A percentile compares a stretch with the other conserved stretches of the same genome.
These are phyloP conservation scores for Serendipita vermifera DNA, from an alignment of 768 basidiomycete genomes.

Conservation along the genomic window DNA sequence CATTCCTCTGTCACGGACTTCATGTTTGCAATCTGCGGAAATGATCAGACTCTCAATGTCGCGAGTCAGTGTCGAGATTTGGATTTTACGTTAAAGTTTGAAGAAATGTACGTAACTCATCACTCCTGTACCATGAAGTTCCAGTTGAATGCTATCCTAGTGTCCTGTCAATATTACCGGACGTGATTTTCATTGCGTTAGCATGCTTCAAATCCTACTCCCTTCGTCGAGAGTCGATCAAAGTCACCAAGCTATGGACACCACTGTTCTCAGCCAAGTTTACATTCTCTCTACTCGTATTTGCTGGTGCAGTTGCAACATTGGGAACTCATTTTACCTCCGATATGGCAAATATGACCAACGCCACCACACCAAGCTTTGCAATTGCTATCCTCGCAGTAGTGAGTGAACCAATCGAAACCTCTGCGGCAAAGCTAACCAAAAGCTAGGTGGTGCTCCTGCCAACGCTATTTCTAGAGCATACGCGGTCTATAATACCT, in stretches of 20 bases:
- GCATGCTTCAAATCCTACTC: neutral
- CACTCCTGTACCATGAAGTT: neutral
- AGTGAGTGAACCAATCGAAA: too few relatives aligned
- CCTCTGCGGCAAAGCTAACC: too few relatives aligned
- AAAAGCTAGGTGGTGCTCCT: neutral
- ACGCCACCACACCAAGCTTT: neutral
- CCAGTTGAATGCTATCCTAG: neutral
- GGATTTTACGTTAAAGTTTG: neutral
- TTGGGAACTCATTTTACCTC: too few relatives aligned
- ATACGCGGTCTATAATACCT: neutral
- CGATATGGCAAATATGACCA: neutral
- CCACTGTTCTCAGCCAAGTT: neutral
- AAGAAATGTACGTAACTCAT: neutral
- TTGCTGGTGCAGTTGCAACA: too few relatives aligned
- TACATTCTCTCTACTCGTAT: too few relatives aligned
- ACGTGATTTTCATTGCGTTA: neutral
- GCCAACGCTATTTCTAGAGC: neutral
- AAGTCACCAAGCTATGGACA: neutral
- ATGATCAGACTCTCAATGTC: neutral
- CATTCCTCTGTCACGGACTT: too few relatives aligned
- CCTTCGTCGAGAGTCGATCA: neutral
- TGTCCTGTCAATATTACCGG: neutral
- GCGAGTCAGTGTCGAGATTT: conserved; percentile 1
- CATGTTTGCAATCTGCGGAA: neutral
- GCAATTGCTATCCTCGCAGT: neutral